phyloP scores from a whole-genome alignment of 2,329 filamentous ascomycete species.

The Trichoderma sp. region DNA sequence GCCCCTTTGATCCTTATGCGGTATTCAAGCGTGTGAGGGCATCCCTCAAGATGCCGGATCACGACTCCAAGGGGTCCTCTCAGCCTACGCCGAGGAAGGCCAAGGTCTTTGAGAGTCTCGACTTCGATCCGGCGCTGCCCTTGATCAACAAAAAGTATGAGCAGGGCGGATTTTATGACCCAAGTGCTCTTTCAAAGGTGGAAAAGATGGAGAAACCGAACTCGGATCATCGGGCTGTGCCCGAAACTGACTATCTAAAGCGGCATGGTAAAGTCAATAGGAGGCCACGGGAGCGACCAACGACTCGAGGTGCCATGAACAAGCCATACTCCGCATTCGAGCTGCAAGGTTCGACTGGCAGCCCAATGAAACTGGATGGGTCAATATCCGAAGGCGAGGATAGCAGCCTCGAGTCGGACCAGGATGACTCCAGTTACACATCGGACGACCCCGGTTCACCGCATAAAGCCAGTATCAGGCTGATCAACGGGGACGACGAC shows the following conservation, averaged over 20 bases:
- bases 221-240: slow-evolving; percentile 42
- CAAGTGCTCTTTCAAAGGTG: slow-evolving; percentile 39
- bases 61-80: slow-evolving; percentile 31
- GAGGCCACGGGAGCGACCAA: slow-evolving; percentile 37
- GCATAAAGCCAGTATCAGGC: slow-evolving; percentile 51
- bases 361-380: slow-evolving; percentile 44
- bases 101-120: slow-evolving; percentile 58
- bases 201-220: slow-evolving; percentile 38
- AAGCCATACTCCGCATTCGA: slow-evolving; percentile 37
- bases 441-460: slow-evolving; percentile 55
- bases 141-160: slow-evolving; percentile 62
- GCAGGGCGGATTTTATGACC: slow-evolving; percentile 58
- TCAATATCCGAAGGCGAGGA: slow-evolving; percentile 51
- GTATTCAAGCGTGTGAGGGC: slow-evolving; percentile 61
- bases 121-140: slow-evolving; percentile 56
- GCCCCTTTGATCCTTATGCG: slow-evolving; percentile 60
- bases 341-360: slow-evolving; percentile 35
- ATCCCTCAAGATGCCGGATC: slow-evolving; percentile 41
- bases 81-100: slow-evolving; percentile 40
- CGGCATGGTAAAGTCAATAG: slow-evolving; percentile 50
- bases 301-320: slow-evolving; percentile 35
- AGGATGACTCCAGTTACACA: slow-evolving; percentile 56
- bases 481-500: slow-evolving; percentile 54
- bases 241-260: slow-evolving; percentile 53
- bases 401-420: slow-evolving; percentile 57